Conservation (phyloP, 2,329 filamentous ascomycete genomes). For the Cordyceps tenuipes region DNA sequence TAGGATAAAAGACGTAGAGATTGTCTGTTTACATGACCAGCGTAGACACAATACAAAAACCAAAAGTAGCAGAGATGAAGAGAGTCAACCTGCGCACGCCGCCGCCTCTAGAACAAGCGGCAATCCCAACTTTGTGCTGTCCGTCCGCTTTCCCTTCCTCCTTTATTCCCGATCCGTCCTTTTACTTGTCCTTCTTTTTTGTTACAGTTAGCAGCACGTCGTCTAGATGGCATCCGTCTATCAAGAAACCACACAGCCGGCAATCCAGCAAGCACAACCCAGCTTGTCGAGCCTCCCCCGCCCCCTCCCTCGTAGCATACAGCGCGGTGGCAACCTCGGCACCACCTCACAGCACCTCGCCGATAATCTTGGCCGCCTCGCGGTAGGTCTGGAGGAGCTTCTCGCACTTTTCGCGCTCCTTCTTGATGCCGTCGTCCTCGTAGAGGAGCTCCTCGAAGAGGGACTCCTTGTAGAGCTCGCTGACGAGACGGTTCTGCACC, state of each 20-base stretch:
- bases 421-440: conserved; percentile 95
- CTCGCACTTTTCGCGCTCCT: conserved; percentile 97
- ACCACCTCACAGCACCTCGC: conserved; percentile 68
- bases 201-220: not conserved
- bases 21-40: conserved; percentile 13
- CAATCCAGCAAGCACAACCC: not conserved
- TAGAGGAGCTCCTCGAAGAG: conserved; percentile 91
- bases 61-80: not conserved
- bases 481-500: conserved; percentile 93
- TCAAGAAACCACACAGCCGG: not conserved
- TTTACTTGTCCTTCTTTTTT: not conserved
- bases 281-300: not conserved
- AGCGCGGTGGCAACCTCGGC: not conserved
- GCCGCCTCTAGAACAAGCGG: not conserved
- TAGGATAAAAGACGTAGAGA: conserved; percentile 6
- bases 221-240: not conserved
- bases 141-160: not conserved
- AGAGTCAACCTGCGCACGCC: not conserved
- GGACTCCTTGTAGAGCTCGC: conserved; percentile 85
- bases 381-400: conserved; percentile 91
- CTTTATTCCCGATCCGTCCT: not conserved
- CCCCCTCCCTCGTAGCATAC: not conserved
- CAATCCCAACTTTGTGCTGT: not conserved
- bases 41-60: conserved; percentile 12
- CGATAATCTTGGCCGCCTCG: conserved; percentile 96